phyloP scores from a whole-genome alignment of 345 rosid species.

The Acer yangbiense region DNA sequence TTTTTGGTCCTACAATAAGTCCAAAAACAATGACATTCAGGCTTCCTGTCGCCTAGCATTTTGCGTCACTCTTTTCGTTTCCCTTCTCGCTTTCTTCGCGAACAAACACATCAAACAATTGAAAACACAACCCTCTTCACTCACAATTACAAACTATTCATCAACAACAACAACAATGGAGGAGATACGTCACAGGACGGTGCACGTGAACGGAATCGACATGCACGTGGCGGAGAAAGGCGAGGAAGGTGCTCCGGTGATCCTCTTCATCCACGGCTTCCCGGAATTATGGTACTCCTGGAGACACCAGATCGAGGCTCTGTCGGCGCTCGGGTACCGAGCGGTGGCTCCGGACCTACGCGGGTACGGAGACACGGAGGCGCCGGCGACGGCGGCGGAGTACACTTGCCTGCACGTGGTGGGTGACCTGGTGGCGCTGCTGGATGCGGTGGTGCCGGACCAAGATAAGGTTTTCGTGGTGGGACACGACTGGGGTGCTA shows the following conservation, averaged over 20 bases:
- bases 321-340: constrained; percentile 68
- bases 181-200: constrained; percentile 51
- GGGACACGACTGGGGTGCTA: constrained; percentile 79
- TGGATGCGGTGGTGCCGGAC: constrained; percentile 43
- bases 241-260: constrained; percentile 40
- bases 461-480: constrained; percentile 57
- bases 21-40: neutral
- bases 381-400: constrained; percentile 42
- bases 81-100: neutral
- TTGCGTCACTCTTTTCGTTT: neutral
- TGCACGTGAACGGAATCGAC: constrained; percentile 61
- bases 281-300: constrained; percentile 88
- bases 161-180: constrained; percentile 33
- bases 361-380: constrained; percentile 79
- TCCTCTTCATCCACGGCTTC: constrained; percentile 81
- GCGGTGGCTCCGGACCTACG: constrained; percentile 87
- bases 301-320: constrained; percentile 75
- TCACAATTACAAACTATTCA: too few species aligned
- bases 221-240: constrained; percentile 78
- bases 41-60: neutral
- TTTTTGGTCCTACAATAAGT: too few species aligned
- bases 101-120: neutral
- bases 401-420: constrained; percentile 59
- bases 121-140: too few species aligned
- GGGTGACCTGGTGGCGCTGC: constrained; percentile 53